These are phyloP conservation scores for Yamadazyma blattariae DNA, from an alignment of 1,139 yeast genomes.

Conservation along the genomic window DNA sequence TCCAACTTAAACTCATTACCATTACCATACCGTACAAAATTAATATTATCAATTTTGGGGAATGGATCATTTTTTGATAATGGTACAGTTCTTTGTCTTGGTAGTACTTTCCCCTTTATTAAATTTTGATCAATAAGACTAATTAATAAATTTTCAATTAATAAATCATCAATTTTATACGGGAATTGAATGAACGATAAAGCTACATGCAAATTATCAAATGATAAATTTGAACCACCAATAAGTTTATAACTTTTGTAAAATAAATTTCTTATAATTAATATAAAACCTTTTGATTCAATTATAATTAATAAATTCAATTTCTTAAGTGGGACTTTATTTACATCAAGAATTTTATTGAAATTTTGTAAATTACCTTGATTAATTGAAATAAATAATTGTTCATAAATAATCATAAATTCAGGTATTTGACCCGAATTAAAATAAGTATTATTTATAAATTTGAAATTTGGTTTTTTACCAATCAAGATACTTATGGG, in stretches of 20 bases:
- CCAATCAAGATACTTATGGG: constrained; percentile 60
- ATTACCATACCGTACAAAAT: constrained; percentile 24
- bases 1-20: constrained; percentile 12
- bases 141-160: constrained; percentile 48
- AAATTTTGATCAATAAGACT: constrained; percentile 52
- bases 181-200: constrained; percentile 17
- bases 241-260: constrained; percentile 30
- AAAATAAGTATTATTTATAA: constrained; percentile 20
- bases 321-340: constrained; percentile 35
- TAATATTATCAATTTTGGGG: constrained; percentile 41
- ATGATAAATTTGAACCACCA: constrained; percentile 28
- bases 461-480: constrained; percentile 37
- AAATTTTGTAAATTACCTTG: constrained; percentile 42
- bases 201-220: constrained; percentile 24
- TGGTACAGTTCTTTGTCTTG: constrained; percentile 41
- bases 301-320: constrained; percentile 29
- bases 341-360: constrained; percentile 22
- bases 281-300: constrained; percentile 31
- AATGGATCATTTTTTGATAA: constrained; percentile 51
- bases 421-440: constrained; percentile 19
- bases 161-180: constrained; percentile 22
- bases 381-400: constrained; percentile 30
- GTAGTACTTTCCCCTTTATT: constrained; percentile 50
- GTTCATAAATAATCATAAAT: constrained; percentile 34
- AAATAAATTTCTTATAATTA: constrained; percentile 47